Evolutionary conservation across 2,329 filamentous ascomycete genomes (phyloP).

Genomic region (Epichloe uncinata): DNA sequence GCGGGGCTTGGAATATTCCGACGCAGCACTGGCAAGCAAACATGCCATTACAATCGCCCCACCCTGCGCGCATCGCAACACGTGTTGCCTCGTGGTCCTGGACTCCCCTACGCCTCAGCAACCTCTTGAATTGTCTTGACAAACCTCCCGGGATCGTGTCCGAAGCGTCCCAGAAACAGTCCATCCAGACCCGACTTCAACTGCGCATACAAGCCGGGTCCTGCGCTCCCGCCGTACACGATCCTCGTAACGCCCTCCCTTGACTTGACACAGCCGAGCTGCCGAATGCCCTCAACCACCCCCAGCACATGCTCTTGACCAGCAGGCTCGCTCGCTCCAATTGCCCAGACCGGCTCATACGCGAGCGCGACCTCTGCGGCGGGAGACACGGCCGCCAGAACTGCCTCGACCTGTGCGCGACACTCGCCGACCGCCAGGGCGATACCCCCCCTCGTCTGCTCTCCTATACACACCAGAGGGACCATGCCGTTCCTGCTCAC

Average conservation of each 20-base stretch:
- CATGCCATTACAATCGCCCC: no score
- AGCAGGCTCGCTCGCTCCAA: conserved; percentile 61
- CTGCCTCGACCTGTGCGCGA: conserved; percentile 47
- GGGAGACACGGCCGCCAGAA: conserved; percentile 46
- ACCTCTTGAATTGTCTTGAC: conserved; percentile 62
- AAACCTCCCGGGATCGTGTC: conserved; percentile 61
- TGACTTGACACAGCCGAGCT: conserved; percentile 33
- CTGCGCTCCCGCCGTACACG: conserved; percentile 72
- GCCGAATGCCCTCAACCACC: conserved; percentile 52
- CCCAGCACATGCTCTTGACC: conserved; percentile 56
- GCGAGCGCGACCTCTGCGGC: conserved; percentile 61
- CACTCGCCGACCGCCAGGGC: conserved; percentile 53
- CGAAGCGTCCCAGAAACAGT: conserved; percentile 70
- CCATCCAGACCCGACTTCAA: conserved; percentile 62
- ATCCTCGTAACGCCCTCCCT: conserved; percentile 51
- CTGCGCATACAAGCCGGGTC: conserved; percentile 59
- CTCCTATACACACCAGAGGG: conserved; percentile 71
- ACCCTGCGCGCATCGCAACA: not conserved
- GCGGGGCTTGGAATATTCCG: not conserved
- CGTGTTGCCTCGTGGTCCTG: not conserved
- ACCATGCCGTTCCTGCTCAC: conserved; percentile 56
- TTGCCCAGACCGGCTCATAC: conserved; percentile 85
- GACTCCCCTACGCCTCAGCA: conserved; percentile 25
- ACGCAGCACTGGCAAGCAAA: not conserved
- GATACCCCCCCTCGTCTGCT: conserved; percentile 40